phyloP scores from a whole-genome alignment of 2,329 filamentous ascomycete genomes.

The Aspergillus sp. region DNA sequence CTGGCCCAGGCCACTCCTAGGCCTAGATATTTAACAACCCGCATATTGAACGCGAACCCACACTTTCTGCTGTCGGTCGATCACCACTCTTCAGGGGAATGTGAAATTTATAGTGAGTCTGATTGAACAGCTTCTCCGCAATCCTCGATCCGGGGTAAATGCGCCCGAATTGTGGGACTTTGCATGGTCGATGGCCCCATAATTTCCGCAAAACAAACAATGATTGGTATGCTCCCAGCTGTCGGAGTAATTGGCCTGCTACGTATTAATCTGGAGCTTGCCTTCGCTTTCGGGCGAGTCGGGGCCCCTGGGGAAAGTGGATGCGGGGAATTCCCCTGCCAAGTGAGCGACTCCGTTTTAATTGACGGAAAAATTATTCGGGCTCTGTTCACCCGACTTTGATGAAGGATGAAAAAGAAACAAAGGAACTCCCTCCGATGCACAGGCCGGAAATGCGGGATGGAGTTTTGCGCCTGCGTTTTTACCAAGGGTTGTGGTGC shows the following conservation, averaged over 20 bases:
- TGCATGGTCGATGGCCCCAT: background rate
- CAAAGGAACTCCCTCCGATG: background rate
- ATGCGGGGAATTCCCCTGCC: slow-evolving; percentile 15
- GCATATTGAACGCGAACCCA: slow-evolving; percentile 8
- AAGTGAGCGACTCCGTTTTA: slow-evolving; percentile 5
- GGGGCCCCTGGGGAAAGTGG: slow-evolving; percentile 4
- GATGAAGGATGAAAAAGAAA: background rate
- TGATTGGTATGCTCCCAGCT: background rate
- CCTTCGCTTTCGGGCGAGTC: background rate
- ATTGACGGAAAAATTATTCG: slow-evolving; percentile 22
- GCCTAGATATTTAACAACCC: background rate
- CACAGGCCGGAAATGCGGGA: background rate
- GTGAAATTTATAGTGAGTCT: background rate
- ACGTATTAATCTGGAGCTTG: background rate
- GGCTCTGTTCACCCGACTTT: slow-evolving; percentile 17
- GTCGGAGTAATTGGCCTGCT: background rate
- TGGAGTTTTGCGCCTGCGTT: too few relatives aligned
- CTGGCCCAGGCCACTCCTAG: slow-evolving; percentile 10
- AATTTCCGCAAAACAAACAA: background rate
- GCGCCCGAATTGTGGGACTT: slow-evolving; percentile 5
- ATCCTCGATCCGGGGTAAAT: slow-evolving; percentile 3
- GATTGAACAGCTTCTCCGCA: background rate
- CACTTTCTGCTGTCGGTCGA: too few relatives aligned
- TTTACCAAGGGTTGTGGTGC: background rate
- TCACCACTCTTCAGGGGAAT: too few relatives aligned